Base-by-base conservation (phyloP, 768 basidiomycete species). In the Agaricus subrufescens region DNA sequence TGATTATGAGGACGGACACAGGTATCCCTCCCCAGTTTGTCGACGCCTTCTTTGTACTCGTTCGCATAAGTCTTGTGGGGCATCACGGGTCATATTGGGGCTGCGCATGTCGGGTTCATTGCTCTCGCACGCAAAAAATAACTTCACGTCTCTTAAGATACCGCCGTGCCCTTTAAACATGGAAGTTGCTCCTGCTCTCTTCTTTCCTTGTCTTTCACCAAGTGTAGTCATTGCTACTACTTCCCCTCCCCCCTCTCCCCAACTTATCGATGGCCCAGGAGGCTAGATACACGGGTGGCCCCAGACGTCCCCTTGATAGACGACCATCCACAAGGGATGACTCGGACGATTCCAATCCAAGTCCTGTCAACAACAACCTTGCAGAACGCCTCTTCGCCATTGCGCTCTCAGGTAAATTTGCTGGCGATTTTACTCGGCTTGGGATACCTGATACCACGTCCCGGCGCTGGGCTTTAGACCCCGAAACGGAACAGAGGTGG, bases 401-500 rank as follows among this genome's bases (percentile, higher is more conserved):
- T 25, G 29, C 48, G 12, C 30, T 56, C 23, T 23, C 45, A 7
- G 49, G 38, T 11, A 30, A 45, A 19, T 6, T 29, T 38, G 23
- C 12, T 15, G 30, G 31, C 31, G 23, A 27, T 40, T 37, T 11
- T 15, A 30, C 29, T 11, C 48, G 50, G 6, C 15, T 25, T 6
- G 19, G 6, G 4, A 25, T 23, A 34, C 11, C 31, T 19, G 39
- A 56, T 23, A 56, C 34, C 7, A 37, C 42, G 25, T 26, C 29
- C 15, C 55, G 48, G 19, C 47, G 55, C 23, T 44, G 48, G 40
- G 55, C 47, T 7, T 43, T 56, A 14, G 49, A 50, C 14, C 31
- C 27, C 14, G 55, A 56, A 25, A 56, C 55, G 31, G 55, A 56
- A 30, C 42, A 50, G 30, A 49, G 19, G 43, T 56, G 55, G 55